These are phyloP conservation scores for Penicillium sp. DNA, from an alignment of 2,329 filamentous ascomycete species.

Conservation along the genomic window DNA sequence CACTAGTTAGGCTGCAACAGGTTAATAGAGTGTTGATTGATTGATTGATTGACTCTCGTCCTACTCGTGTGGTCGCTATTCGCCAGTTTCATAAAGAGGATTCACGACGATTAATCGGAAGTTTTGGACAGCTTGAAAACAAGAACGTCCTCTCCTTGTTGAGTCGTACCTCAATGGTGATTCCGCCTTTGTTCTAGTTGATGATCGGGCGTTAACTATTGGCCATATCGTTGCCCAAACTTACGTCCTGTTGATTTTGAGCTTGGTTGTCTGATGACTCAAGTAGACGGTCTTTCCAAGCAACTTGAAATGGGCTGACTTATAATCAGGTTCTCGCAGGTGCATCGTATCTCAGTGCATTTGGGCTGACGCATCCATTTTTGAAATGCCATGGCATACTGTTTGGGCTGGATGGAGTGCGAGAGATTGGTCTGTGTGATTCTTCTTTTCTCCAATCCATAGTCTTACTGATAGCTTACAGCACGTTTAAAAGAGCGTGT, in stretches of 20 bases:
- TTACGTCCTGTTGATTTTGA: not conserved
- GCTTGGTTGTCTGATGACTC: not conserved
- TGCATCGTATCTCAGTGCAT: not conserved
- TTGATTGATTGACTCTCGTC: no score
- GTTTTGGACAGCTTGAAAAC: slow-evolving; percentile 3
- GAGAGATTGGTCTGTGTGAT: not conserved
- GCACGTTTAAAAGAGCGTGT: not conserved
- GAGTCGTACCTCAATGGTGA: slow-evolving; percentile 1
- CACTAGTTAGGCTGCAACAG: no score
- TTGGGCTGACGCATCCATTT: not conserved
- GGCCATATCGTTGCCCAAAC: not conserved
- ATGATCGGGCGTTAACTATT: not conserved
- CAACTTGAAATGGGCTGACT: not conserved
- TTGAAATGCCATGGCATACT: not conserved
- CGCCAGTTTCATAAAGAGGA: not conserved
- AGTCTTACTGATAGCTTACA: not conserved
- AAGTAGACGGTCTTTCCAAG: not conserved
- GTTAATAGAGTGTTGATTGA: no score
- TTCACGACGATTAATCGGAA: not conserved
- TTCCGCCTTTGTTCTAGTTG: not conserved
- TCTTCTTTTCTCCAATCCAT: not conserved
- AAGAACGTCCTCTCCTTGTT: slow-evolving; percentile 1
- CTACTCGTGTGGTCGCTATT: not conserved
- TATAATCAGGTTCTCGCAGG: not conserved
- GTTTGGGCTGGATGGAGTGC: not conserved